These are phyloP conservation scores for Iris macrosiphon DNA, from an alignment of 106 monocot species.

Conservation along the genomic window DNA sequence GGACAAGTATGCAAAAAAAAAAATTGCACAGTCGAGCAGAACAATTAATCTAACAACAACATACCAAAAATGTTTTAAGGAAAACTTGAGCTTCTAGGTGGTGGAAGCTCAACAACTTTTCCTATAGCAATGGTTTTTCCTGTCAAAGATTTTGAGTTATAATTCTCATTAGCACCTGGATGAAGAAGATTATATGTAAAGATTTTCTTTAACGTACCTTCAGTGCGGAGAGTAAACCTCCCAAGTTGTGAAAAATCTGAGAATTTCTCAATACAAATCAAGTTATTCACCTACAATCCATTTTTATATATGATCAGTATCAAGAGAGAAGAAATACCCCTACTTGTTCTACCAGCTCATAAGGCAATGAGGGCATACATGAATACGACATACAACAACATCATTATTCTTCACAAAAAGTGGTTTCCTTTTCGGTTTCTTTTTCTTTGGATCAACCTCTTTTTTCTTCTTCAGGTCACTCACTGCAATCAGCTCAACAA, in stretches of 20 bases:
- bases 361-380: constrained; percentile 24
- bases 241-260: constrained; percentile 74
- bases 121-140: constrained; percentile 89
- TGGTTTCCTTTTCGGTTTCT: constrained; percentile 74
- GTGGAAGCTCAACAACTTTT: constrained; percentile 65
- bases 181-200: no score
- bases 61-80: constrained; percentile 28
- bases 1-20: no score
- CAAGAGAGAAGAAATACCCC: background rate
- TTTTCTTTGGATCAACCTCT: constrained; percentile 70
- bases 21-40: no score
- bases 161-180: background rate
- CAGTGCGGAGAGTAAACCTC: constrained; percentile 79
- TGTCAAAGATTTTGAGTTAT: constrained; percentile 14
- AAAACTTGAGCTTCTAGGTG: constrained; percentile 31
- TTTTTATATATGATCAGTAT: no score
- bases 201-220: constrained; percentile 55
- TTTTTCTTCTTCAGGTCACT: constrained; percentile 73
- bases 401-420: constrained; percentile 87
- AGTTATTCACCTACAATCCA: constrained; percentile 59
- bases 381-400: constrained; percentile 71
- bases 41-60: no score
- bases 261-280: constrained; percentile 86
- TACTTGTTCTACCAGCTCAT: background rate
- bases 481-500: constrained; percentile 79